These are phyloP conservation scores for Nidularia sp. DNA, from an alignment of 768 basidiomycete genomes.

Conservation along the genomic window DNA sequence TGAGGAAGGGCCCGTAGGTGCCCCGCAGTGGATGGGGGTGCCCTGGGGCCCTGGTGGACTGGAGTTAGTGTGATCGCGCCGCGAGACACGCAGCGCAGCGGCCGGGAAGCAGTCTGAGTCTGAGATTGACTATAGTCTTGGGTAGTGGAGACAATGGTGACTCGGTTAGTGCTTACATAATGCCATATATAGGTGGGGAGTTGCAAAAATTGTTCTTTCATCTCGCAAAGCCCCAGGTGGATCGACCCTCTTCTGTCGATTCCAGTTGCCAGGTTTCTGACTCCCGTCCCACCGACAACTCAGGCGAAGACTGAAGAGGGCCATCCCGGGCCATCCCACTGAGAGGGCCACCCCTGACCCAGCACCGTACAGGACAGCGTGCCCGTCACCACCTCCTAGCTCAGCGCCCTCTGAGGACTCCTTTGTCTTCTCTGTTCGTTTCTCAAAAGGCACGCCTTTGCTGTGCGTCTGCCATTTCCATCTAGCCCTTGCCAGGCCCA, in stretches of 20 bases:
- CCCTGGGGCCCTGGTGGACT: too few relatives aligned
- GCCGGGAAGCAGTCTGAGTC: too few relatives aligned
- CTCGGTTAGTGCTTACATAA: too few relatives aligned
- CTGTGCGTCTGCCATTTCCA: constrained; percentile 76
- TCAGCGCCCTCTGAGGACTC: background rate
- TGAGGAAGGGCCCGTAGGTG: too few relatives aligned
- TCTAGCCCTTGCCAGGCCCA: constrained; percentile 22
- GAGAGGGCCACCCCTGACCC: too few relatives aligned
- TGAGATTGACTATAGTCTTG: too few relatives aligned
- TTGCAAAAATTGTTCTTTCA: constrained; percentile 11
- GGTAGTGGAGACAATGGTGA: too few relatives aligned
- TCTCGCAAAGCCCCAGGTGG: constrained; percentile 36
- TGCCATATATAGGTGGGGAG: constrained; percentile 15
- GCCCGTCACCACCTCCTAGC: too few relatives aligned
- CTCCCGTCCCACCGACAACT: constrained; percentile 28
- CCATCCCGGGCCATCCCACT: constrained; percentile 13
- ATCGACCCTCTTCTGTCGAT: constrained; percentile 49
- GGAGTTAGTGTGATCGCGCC: too few relatives aligned
- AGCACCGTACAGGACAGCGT: too few relatives aligned
- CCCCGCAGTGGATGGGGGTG: too few relatives aligned
- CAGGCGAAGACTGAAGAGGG: constrained; percentile 41
- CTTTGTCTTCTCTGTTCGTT: constrained; percentile 15
- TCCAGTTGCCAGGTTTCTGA: constrained; percentile 40
- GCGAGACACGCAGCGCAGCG: too few relatives aligned
- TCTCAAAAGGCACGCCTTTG: constrained; percentile 89